phyloP scores from a whole-genome alignment of 441 rosid species.

The Macaranga tanarius region DNA sequence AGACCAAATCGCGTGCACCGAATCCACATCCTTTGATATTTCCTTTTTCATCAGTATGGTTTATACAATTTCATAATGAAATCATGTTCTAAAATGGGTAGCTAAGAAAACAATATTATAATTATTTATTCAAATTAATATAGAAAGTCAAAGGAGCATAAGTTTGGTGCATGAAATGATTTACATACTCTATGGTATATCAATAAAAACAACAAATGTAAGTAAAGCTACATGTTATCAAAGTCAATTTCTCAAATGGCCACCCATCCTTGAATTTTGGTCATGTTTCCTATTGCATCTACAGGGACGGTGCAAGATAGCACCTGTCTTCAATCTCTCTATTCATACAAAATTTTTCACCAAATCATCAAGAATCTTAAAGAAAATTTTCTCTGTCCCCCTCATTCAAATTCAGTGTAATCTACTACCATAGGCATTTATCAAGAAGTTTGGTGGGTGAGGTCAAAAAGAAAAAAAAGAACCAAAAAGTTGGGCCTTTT shows the following conservation, averaged over 20 bases:
- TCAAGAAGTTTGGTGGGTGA: conserved; percentile 9
- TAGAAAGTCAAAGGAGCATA: conserved; percentile 18
- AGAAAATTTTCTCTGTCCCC: conserved; percentile 22
- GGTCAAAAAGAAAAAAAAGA: conserved; percentile 13
- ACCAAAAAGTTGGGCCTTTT: background rate
- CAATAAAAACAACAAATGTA: background rate
- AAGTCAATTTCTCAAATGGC: background rate
- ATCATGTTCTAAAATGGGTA: background rate
- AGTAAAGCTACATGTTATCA: background rate
- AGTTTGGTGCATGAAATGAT: conserved; percentile 8
- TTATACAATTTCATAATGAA: background rate
- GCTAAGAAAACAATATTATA: background rate
- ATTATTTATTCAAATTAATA: background rate
- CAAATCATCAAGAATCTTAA: conserved; percentile 7
- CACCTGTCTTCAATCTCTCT: conserved; percentile 5
- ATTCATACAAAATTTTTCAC: background rate
- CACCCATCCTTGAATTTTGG: conserved; percentile 21
- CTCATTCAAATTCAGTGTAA: conserved; percentile 6
- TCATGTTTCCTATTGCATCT: conserved; percentile 19
- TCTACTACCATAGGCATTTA: background rate
- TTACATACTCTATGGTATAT: background rate
- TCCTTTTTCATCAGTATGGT: background rate
- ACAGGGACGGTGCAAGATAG: conserved; percentile 21
- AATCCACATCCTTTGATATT: background rate
- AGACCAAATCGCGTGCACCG: background rate